Evolutionary conservation across 2,329 filamentous ascomycete species (phyloP).

Genomic region (Harringtonia aguacate): DNA sequence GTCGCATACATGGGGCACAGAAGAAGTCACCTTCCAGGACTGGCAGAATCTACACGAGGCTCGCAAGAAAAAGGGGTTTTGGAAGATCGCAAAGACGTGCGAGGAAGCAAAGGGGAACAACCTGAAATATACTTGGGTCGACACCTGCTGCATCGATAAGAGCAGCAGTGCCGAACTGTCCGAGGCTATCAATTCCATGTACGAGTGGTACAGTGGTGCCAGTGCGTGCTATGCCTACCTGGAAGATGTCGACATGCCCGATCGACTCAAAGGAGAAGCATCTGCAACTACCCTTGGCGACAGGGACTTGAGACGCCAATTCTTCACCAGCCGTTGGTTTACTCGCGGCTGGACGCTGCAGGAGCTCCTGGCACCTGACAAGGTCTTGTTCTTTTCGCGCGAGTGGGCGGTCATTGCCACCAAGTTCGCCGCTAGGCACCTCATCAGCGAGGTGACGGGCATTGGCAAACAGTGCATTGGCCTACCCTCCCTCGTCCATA

Average conservation of each 20-base stretch:
- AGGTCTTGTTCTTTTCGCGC: conserved; percentile 13
- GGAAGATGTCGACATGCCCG: conserved; percentile 12
- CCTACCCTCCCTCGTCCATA: not conserved
- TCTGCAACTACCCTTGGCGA: not conserved
- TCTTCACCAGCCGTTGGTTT: conserved; percentile 8
- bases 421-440: conserved; percentile 14
- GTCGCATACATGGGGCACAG: conserved; percentile 20
- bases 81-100: conserved; percentile 16
- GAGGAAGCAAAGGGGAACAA: conserved; percentile 15
- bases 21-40: conserved; percentile 18
- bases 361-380: conserved; percentile 12
- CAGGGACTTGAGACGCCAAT: not conserved
- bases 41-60: conserved; percentile 5
- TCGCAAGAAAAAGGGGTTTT: conserved; percentile 10
- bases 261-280: not conserved
- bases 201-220: conserved; percentile 22
- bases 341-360: conserved; percentile 15
- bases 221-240: conserved; percentile 23
- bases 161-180: conserved; percentile 21
- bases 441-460: conserved; percentile 17
- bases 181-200: conserved; percentile 18
- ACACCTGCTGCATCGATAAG: conserved; percentile 28
- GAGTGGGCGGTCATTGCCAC: conserved; percentile 13
- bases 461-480: conserved; percentile 16
- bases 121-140: conserved; percentile 23